Base-by-base conservation (phyloP, 2,329 filamentous ascomycete species). In the Paracorniculantispora psalliotae region DNA sequence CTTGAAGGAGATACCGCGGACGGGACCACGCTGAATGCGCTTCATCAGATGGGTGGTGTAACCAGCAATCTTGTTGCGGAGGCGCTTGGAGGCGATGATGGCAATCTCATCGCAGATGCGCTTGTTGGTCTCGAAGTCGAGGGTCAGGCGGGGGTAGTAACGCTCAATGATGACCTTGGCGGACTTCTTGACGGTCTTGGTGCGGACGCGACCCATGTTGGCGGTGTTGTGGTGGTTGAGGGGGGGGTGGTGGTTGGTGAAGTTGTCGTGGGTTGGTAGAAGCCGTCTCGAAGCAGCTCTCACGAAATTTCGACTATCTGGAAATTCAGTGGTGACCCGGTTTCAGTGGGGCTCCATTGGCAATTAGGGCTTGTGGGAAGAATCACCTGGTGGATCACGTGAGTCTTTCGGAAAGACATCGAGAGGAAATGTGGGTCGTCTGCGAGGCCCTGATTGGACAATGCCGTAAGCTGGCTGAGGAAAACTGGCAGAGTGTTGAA, bases 91-190 rank as follows among this genome's bases (percentile, higher is more conserved):
- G 71, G 94, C 91, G 77, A 99, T 99, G 80, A 99, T 96, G 75
- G 94, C 94, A 73, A 99, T 94, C 83, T 99, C 94, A 92, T 97
- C 94, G 84, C 94, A 97, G 75, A 97, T 96, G 74, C 92, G 86
- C 90, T 97, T 97, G 90, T 97, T 97, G 87, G 91, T 96, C 89
- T 99, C 94, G 84, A 99, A 99, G 85, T 99, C 94, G 75, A 97
- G 91, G 67, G 92, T 97, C 78, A 99, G 86, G 82, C 91, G 92
- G 76, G 94, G 94, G 83, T 96, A 96, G 85, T 94, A 96, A 69
- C 90, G 87, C 89, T 97, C 92, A 81, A 99, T 97, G 84, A 97
- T 93, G 86, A 97, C 92, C 90, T 99, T 99, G 83, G 94, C 92
- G 85, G 82, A 85, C 81, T 85, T 85, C 82, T 86, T 86, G 70